Percentiles rank a stretch among this genome's conserved stretches.
Conservation (phyloP, 495 filamentous ascomycete genomes). For the Tuber brumale region DNA sequence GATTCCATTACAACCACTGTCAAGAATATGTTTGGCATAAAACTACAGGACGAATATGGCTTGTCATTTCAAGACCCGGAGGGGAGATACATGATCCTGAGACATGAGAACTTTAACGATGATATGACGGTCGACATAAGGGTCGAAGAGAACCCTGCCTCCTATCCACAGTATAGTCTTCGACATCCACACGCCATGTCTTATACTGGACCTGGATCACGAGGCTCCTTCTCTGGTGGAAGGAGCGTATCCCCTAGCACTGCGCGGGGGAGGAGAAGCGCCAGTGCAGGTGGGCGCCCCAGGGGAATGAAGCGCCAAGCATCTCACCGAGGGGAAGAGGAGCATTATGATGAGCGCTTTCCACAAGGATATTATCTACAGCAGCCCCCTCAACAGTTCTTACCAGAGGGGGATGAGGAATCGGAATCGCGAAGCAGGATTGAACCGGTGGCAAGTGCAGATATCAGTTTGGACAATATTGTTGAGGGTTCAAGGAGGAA, state of each 20-base stretch:
- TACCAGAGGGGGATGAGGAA: conserved; percentile 30
- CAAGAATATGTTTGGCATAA: conserved; percentile 95
- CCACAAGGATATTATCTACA: conserved; percentile 24
- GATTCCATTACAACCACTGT: conserved; percentile 94
- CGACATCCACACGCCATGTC: conserved; percentile 45
- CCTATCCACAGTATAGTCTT: conserved; percentile 22
- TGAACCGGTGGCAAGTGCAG: conserved; percentile 48
- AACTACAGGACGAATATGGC: conserved; percentile 57
- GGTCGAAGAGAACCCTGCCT: conserved; percentile 57
- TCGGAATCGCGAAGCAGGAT: conserved; percentile 34
- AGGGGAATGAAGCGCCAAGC: conserved; percentile 37
- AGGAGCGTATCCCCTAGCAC: conserved; percentile 74
- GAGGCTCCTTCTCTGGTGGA: conserved; percentile 42
- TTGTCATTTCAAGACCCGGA: conserved; percentile 86
- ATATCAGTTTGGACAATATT: conserved; percentile 96
- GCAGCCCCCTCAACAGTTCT: conserved; percentile 27
- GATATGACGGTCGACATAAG: conserved; percentile 86
- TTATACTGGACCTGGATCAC: conserved; percentile 41
- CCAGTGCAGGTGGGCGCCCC: conserved; percentile 51
- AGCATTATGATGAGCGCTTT: conserved; percentile 27
- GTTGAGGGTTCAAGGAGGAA: conserved; percentile 93
- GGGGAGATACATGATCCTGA: conserved; percentile 81
- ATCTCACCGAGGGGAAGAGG: conserved; percentile 27
- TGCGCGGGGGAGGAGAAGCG: conserved; percentile 67
- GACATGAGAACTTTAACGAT: conserved; percentile 87